Evolutionary conservation across 108 stramenopile species (phyloP), one percentile per base, ranked within the genome.

Genomic region (Nitzschia inconspicua): DNA sequence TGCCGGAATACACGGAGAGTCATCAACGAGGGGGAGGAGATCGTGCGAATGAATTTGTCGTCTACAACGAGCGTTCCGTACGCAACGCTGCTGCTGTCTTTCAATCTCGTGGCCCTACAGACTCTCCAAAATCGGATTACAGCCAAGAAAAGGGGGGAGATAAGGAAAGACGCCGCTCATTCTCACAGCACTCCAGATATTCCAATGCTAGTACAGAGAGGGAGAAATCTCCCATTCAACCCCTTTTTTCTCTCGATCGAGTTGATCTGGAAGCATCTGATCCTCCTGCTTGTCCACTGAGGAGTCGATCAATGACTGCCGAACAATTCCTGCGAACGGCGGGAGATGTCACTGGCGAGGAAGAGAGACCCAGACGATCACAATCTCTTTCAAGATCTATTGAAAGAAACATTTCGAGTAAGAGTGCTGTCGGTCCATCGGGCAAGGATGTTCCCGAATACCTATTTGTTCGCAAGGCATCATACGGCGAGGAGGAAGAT

Each of bases 11-110:
- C 30, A 26, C 10, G 26, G 23, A 25, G 14, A 28, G n/a, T 39
- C n/a, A 39, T 39, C 5, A 28, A 24, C 26, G 24, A 49, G 8
- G 23, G 29, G 8, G 22, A 24, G 14, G 0, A 49, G 0, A 20
- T 13, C 48, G 48, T 10, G 16, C 48, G 22, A 14, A 53, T 18
- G 51, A 30, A 6, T 53, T 53, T 53, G 51, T 53, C 4, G 10
- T 26, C 8, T 66, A 66, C 23, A 66, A 66, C 27, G 30, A 46
- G 27, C 54, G 65, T 4, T 13, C 26, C 23, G 57, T 31, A 34
- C 65, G 44, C 8, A 66, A 66, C 39, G 53, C 46, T n/a, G 40
- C 40, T 44, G 65, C 47, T n/a, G 65, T 66, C 11, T 66, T 66
- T 57, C 65, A 66, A 47, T 32, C 30, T 0, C 32, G 19, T 30